Percentiles rank a stretch among this genome's conserved stretches.
These are phyloP conservation scores for Microdochium nivale DNA, from an alignment of 2,329 filamentous ascomycete species.

Conservation along the genomic window DNA sequence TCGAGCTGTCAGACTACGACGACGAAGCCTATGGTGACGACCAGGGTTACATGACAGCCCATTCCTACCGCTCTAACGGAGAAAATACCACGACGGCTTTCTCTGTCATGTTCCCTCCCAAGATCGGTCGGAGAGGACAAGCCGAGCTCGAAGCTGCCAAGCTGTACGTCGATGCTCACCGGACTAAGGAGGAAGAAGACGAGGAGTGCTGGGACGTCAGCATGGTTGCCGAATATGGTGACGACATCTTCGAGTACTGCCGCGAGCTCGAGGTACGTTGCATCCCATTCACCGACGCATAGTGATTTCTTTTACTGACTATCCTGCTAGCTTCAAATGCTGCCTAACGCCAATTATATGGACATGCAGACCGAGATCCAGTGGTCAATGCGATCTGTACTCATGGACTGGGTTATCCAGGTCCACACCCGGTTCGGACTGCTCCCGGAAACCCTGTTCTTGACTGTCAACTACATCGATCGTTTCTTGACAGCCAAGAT, in stretches of 20 bases:
- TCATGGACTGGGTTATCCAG: constrained; percentile 98
- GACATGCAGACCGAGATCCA: constrained; percentile 94
- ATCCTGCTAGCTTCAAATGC: constrained; percentile 56
- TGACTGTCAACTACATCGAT: constrained; percentile 94
- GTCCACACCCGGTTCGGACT: constrained; percentile 88
- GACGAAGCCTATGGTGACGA: constrained; percentile 56
- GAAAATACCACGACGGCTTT: constrained; percentile 46
- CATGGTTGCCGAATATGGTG: constrained; percentile 95
- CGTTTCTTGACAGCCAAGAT: constrained; percentile 92
- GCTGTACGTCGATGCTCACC: constrained; percentile 55
- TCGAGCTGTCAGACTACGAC: constrained; percentile 49
- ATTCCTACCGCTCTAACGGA: constrained; percentile 67
- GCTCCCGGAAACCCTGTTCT: constrained; percentile 88
- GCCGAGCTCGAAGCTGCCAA: constrained; percentile 64
- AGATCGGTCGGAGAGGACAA: constrained; percentile 57
- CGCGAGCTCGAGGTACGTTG: constrained; percentile 68
- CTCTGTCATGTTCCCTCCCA: constrained; percentile 59
- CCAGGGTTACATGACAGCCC: constrained; percentile 69
- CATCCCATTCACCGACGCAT: background rate
- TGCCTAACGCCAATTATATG: constrained; percentile 93
- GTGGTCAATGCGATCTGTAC: constrained; percentile 95
- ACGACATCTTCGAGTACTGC: constrained; percentile 95
- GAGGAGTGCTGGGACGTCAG: constrained; percentile 90
- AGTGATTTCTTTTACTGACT: background rate
- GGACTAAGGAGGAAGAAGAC: constrained; percentile 66